Conservation (phyloP, 164 flowering plant species). For the Taxillus chinensis region DNA sequence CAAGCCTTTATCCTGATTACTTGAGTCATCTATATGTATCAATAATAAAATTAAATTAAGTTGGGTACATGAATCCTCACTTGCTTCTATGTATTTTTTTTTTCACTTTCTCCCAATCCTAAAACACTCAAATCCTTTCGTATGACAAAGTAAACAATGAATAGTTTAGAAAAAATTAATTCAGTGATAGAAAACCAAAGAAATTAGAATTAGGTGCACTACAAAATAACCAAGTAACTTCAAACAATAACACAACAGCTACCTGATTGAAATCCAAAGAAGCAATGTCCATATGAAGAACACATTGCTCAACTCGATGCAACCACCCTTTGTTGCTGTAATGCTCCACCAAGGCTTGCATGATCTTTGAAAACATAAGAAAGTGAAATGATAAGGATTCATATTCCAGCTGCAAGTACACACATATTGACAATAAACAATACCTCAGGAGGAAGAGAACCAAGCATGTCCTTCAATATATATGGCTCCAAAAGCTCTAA, state of each 20-base stretch:
- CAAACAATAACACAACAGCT: too few relatives aligned
- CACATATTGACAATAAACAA: conserved; percentile 4
- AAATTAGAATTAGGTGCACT: too few relatives aligned
- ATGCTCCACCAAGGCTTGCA: conserved; percentile 99
- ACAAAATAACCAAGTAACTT: neutral
- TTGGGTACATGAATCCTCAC: too few relatives aligned
- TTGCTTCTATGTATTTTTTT: too few relatives aligned
- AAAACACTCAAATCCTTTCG: too few relatives aligned
- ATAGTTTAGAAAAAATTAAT: too few relatives aligned
- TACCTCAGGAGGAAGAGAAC: conserved; percentile 95
- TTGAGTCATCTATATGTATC: too few relatives aligned
- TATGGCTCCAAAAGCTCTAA: conserved; percentile 99
- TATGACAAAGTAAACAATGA: too few relatives aligned
- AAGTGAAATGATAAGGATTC: conserved; percentile 1
- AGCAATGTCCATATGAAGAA: conserved; percentile 96
- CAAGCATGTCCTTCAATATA: conserved; percentile 92
- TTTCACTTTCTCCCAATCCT: too few relatives aligned
- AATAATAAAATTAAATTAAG: too few relatives aligned
- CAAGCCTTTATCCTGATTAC: too few relatives aligned
- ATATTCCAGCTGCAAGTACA: neutral
- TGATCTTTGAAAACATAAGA: conserved; percentile 40
- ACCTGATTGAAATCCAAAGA: conserved; percentile 99
- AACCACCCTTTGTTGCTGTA: conserved; percentile 94
- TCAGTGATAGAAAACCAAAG: too few relatives aligned
- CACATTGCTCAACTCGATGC: conserved; percentile 97